phyloP scores from a whole-genome alignment of 305 asterid genomes.

The Fraxinus greggii region DNA sequence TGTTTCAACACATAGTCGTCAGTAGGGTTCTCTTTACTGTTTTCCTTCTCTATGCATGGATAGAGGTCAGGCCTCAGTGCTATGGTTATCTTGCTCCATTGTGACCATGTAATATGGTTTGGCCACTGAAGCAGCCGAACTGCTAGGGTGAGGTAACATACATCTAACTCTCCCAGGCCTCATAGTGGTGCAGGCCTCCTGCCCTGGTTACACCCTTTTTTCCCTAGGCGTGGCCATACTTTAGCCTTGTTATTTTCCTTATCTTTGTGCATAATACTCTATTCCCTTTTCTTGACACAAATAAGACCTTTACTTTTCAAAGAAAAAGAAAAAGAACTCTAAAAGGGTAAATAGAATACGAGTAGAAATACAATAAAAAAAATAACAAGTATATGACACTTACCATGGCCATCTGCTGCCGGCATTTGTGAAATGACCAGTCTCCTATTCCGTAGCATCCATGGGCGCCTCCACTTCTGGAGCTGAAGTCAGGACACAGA shows the following conservation, averaged over 20 bases:
- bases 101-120: neutral
- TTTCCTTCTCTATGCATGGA: neutral
- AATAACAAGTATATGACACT: conserved; percentile 29
- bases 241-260: neutral
- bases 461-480: conserved; percentile 96
- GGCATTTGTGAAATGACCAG: conserved; percentile 83
- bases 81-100: neutral
- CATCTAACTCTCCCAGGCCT: neutral
- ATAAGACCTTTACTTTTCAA: conserved; percentile 2
- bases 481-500: conserved; percentile 43
- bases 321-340: conserved; percentile 2
- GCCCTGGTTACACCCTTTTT: conserved; percentile 1
- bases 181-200: neutral
- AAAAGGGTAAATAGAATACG: conserved; percentile 10
- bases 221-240: neutral
- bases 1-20: neutral
- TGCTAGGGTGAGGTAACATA: neutral
- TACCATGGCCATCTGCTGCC: conserved; percentile 78
- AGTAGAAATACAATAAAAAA: conserved; percentile 20
- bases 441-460: conserved; percentile 92
- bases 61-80: neutral
- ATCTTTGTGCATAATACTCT: conserved; percentile 6
- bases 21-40: neutral
- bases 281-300: neutral
- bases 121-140: neutral